phyloP scores from a whole-genome alignment of 148 eudicot genomes.

The Rhododendron griersonianum region DNA sequence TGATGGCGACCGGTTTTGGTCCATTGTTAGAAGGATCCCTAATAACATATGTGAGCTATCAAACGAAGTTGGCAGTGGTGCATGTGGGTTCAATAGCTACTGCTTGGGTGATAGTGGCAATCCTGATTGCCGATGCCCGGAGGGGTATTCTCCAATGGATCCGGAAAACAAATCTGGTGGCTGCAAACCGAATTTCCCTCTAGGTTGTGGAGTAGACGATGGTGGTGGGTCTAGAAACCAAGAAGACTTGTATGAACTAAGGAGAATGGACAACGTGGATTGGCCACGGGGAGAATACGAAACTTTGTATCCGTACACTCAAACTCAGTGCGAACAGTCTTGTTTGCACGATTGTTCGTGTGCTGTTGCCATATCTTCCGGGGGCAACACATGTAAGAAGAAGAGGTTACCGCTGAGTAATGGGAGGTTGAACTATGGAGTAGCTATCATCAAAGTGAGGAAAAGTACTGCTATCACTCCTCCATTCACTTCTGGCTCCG shows the following conservation, averaged over 20 bases:
- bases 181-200: constrained; percentile 5
- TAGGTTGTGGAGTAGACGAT: not conserved
- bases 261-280: not conserved
- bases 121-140: not conserved
- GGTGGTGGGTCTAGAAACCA: not conserved
- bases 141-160: not conserved
- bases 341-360: constrained; percentile 13
- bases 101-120: not conserved
- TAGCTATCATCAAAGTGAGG: not conserved
- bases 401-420: constrained; percentile 5
- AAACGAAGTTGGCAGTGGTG: not conserved
- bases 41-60: not conserved
- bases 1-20: not conserved
- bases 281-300: not conserved
- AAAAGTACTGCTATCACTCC: not conserved
- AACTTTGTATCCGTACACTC: not conserved
- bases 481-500: not conserved
- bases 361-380: constrained; percentile 1
- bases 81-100: constrained; percentile 10
- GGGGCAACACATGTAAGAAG: not conserved
- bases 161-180: not conserved
- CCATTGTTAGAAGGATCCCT: not conserved
- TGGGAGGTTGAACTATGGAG: not conserved
- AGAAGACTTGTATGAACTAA: not conserved
- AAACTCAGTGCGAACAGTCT: constrained; percentile 4